Percentiles rank a stretch among this genome's conserved stretches.
phyloP scores from a whole-genome alignment of 2,329 filamentous ascomycete genomes.

The Ustulina deusta region DNA sequence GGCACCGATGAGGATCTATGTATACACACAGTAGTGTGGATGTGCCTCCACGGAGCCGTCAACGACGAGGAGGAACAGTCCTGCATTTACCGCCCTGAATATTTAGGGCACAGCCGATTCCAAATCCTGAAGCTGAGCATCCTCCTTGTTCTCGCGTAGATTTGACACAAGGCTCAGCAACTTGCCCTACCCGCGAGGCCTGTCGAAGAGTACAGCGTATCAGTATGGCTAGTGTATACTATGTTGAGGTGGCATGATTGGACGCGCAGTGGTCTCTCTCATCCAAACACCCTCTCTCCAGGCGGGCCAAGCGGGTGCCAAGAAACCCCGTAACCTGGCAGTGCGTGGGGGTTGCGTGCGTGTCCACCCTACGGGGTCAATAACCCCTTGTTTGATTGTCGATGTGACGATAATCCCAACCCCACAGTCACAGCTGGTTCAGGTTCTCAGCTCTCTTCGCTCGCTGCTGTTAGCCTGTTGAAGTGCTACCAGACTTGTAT shows the following conservation, averaged over 20 bases:
- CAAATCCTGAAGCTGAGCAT: constrained; percentile 32
- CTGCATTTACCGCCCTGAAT: constrained; percentile 27
- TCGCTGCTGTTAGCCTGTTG: constrained; percentile 3
- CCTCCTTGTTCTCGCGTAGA: constrained; percentile 9
- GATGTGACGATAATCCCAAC: constrained; percentile 41
- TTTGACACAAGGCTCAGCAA: constrained; percentile 17
- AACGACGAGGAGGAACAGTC: constrained; percentile 20
- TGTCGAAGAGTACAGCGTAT: constrained; percentile 8
- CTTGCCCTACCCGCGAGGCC: constrained; percentile 4
- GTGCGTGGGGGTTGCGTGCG: constrained; percentile 41
- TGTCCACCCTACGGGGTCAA: constrained; percentile 47
- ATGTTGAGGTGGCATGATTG: constrained; percentile 22
- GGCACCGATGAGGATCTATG: constrained; percentile 1
- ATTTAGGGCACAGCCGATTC: constrained; percentile 32
- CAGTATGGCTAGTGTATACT: constrained; percentile 13
- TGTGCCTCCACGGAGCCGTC: constrained; percentile 14
- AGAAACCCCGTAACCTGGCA: constrained; percentile 39
- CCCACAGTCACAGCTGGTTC: constrained; percentile 38
- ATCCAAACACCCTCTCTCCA: constrained; percentile 20
- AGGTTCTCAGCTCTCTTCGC: constrained; percentile 33
- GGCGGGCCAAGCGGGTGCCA: constrained; percentile 31
- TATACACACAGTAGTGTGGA: constrained; percentile 26
- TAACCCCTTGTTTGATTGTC: constrained; percentile 42
- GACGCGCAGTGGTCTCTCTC: constrained; percentile 16
- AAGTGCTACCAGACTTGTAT: constrained; percentile 17